Evolutionary conservation across 345 rosid species (phyloP).

Genomic region (Syzygium aromaticum): DNA sequence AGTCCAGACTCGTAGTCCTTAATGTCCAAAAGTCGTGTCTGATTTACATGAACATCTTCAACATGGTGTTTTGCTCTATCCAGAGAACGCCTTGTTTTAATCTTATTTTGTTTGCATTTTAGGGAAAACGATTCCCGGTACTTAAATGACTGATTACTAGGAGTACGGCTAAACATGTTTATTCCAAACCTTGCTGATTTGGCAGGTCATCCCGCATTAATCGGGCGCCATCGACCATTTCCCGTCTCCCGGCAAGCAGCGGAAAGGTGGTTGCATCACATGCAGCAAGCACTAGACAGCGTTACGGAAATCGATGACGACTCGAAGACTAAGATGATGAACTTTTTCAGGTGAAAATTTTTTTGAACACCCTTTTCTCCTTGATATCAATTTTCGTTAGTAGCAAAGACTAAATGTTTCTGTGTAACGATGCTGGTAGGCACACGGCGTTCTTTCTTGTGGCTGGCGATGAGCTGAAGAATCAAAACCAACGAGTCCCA

Average conservation of each 20-base stretch:
- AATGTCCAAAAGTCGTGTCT: background rate
- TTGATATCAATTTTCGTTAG: background rate
- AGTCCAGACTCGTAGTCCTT: too few relatives aligned
- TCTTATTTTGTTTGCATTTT: background rate
- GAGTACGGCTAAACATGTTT: background rate
- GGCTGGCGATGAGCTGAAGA: slow-evolving; percentile 84
- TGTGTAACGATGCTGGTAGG: slow-evolving; percentile 24
- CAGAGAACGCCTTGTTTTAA: background rate
- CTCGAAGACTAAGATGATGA: slow-evolving; percentile 71
- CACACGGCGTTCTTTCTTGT: slow-evolving; percentile 92
- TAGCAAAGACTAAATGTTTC: background rate
- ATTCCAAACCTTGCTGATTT: background rate
- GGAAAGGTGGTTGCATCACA: slow-evolving; percentile 79
- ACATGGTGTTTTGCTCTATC: background rate
- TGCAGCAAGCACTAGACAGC: slow-evolving; percentile 71
- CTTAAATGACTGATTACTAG: background rate
- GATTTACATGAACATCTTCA: background rate
- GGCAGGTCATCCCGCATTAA: slow-evolving; percentile 83
- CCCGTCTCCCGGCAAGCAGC: slow-evolving; percentile 82
- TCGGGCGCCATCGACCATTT: slow-evolving; percentile 82
- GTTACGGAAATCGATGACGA: slow-evolving; percentile 55
- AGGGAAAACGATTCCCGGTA: background rate
- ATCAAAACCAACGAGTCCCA: slow-evolving; percentile 30
- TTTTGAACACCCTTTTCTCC: background rate
- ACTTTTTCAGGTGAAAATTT: slow-evolving; percentile 58